Evolutionary conservation across 768 basidiomycete species (phyloP).

Genomic region (Tubosaeta sp.): DNA sequence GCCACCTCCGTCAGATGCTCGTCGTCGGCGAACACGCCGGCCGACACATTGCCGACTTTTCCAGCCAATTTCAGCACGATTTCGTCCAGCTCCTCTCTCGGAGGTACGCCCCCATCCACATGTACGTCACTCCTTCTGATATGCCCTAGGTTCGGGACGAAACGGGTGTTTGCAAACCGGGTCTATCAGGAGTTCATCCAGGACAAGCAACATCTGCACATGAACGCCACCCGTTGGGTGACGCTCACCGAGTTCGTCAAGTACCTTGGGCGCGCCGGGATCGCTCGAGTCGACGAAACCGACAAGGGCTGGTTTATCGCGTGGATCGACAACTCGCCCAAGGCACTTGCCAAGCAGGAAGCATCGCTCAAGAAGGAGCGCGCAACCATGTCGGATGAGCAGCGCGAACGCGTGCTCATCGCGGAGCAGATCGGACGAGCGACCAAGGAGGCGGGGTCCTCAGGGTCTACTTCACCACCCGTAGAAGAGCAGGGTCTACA

Average conservation of each 20-base stretch:
- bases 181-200: slow-evolving; percentile 98
- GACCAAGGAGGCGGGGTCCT: slow-evolving; percentile 37
- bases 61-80: slow-evolving; percentile 81
- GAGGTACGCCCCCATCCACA: slow-evolving; percentile 44
- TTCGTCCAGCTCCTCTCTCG: slow-evolving; percentile 89
- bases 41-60: slow-evolving; percentile 88
- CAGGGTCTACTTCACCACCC: slow-evolving; percentile 34
- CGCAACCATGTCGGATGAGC: slow-evolving; percentile 88
- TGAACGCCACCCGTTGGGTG: slow-evolving; percentile 98
- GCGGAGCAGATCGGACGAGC: slow-evolving; percentile 94
- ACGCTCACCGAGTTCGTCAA: slow-evolving; percentile 95
- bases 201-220: slow-evolving; percentile 92
- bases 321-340: slow-evolving; percentile 97
- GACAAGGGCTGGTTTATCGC: slow-evolving; percentile 98
- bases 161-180: slow-evolving; percentile 89
- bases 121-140: neutral
- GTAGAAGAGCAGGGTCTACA: slow-evolving; percentile 56
- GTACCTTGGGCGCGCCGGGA: slow-evolving; percentile 78
- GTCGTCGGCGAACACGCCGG: slow-evolving; percentile 94
- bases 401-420: slow-evolving; percentile 85
- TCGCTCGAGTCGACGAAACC: slow-evolving; percentile 93
- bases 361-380: slow-evolving; percentile 90
- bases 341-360: slow-evolving; percentile 87
- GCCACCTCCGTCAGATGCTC: slow-evolving; percentile 95
- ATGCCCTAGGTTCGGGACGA: slow-evolving; percentile 73